Evolutionary conservation across 805 yeast species (phyloP), one percentile per base, ranked within the genome.

Genomic region (Metschnikowia baotianmanensis): DNA sequence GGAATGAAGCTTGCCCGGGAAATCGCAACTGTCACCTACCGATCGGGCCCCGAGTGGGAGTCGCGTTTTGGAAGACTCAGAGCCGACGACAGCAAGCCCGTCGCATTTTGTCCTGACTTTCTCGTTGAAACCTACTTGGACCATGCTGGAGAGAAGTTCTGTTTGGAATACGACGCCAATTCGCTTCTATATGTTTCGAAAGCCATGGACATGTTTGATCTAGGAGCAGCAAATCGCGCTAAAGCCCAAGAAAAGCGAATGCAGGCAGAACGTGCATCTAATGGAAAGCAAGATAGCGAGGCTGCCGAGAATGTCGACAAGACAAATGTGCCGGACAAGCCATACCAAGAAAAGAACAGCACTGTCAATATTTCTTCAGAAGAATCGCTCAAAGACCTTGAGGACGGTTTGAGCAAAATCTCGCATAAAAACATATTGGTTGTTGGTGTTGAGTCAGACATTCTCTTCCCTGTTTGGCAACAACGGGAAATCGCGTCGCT

Each of bases 31-130:
- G 86, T 90, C 40, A 88, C 96, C 0, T 90, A 90, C 61, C 72
- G 97, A 51, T 86, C 96, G 1, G 97, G 97, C 2, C 97, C 97
- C 1, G 97, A 90, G 63, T 90, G 97, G 97, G 97, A 90, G 61
- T 78, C 81, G 46, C 69, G 97, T 45, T 90, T 90, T 60, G 96
- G 96, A 4, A 78, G 95, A 41, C 87, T 84, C 52, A 71, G 97
- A 45, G 83, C 95, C 0, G 89, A 87, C 57, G 91, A 88, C 15
- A 67, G 79, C 1, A 72, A 71, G 46, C 77, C 83, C 11, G 96
- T 96, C 3, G 96, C 96, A 0, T 68, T 90, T 23, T 90, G 97
- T 61, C 96, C 97, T 0, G 97, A 90, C 57, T 90, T 88, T 59
- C 64, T 89, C 45, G 90, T 90, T 35, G 97, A 90, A 61, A 90